phyloP scores from a whole-genome alignment of 768 basidiomycete genomes.

The Xanthoconium stramineum region DNA sequence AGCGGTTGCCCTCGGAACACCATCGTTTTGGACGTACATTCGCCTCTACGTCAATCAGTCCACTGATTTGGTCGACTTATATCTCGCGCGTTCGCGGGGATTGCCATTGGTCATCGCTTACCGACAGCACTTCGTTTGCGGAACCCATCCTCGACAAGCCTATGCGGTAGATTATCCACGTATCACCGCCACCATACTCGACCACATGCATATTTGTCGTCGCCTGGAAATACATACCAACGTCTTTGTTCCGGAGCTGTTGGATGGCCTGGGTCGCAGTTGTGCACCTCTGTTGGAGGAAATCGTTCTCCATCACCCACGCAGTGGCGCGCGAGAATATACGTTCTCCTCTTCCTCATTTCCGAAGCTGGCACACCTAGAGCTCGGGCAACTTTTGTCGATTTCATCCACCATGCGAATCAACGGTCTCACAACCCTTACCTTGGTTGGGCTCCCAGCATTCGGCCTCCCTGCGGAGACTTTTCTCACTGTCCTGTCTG shows the following conservation, averaged over 20 bases:
- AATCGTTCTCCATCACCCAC: conserved; percentile 24
- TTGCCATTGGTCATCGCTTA: conserved; percentile 22
- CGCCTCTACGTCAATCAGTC: conserved; percentile 27
- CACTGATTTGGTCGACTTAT: conserved; percentile 23
- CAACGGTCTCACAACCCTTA: conserved; percentile 22
- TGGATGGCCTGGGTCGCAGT: conserved; percentile 21
- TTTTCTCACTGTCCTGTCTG: conserved; percentile 24
- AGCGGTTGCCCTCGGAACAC: conserved; percentile 34
- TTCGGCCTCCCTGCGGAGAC: conserved; percentile 18
- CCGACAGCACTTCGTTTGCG: conserved; percentile 21
- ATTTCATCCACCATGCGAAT: conserved; percentile 18
- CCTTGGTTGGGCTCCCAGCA: conserved; percentile 21
- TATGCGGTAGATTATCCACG: conserved; percentile 21
- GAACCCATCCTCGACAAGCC: conserved; percentile 18
- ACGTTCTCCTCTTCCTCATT: conserved; percentile 19
- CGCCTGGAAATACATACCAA: conserved; percentile 27
- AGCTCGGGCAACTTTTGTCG: conserved; percentile 19
- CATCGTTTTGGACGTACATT: conserved; percentile 39
- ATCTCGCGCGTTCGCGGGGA: conserved; percentile 26
- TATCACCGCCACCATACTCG: conserved; percentile 24
- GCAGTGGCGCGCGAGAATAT: conserved; percentile 3
- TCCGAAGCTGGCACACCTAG: conserved; percentile 20
- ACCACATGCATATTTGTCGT: conserved; percentile 25
- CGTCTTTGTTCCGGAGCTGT: conserved; percentile 21
- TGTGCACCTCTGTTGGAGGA: conserved; percentile 27